Conservation (phyloP, 2,329 filamentous ascomycete genomes). For the Botrytis porri region DNA sequence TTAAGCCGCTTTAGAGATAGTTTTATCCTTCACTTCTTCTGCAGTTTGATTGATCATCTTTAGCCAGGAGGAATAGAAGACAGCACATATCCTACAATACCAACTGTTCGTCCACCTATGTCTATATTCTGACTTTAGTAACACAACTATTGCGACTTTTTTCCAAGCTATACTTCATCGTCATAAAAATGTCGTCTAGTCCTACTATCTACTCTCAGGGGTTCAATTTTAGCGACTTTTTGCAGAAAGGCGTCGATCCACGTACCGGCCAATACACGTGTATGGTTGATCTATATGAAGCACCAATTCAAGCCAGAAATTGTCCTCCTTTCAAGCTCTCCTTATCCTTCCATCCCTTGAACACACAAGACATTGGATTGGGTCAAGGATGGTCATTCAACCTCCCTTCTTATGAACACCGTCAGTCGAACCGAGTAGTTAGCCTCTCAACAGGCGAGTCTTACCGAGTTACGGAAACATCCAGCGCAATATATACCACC, state of each 20-base stretch:
- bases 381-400: conserved; percentile 12
- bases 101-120: neutral
- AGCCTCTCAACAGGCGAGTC: conserved; percentile 7
- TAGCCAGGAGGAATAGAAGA: neutral
- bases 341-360: conserved; percentile 7
- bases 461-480: conserved; percentile 14
- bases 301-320: conserved; percentile 15
- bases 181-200: neutral
- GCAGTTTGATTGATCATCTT: neutral
- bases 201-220: conserved; percentile 14
- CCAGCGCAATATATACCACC: neutral
- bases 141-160: neutral
- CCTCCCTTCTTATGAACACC: conserved; percentile 16
- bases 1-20: too few relatives aligned
- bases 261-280: conserved; percentile 16
- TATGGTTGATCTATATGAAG: conserved; percentile 5
- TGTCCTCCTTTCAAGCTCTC: conserved; percentile 16
- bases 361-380: conserved; percentile 5
- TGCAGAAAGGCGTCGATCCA: conserved; percentile 17
- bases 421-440: neutral
- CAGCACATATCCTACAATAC: neutral
- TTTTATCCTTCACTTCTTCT: too few relatives aligned
- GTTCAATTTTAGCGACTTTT: conserved; percentile 8
- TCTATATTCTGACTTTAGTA: neutral
- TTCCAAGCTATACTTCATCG: neutral